Evolutionary conservation across 441 rosid genomes (phyloP).

Genomic region (Arabidopsis hybrid): DNA sequence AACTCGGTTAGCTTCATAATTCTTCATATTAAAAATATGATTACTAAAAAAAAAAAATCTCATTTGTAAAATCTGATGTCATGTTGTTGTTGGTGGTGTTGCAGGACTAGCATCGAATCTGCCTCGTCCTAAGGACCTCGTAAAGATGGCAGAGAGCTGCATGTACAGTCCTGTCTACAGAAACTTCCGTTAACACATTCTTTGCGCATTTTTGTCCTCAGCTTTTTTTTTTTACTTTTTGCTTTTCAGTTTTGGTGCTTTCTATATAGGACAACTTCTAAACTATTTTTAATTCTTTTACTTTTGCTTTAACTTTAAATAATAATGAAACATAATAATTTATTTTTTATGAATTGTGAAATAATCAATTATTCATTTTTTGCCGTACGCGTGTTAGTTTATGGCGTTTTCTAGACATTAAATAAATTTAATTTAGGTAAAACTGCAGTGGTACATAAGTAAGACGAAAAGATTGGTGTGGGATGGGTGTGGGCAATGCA

Average conservation of each 20-base stretch:
- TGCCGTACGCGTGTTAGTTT: too few species aligned
- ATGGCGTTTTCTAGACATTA: too few species aligned
- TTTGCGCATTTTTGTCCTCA: conserved; percentile 18
- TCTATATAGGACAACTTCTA: conserved; percentile 10
- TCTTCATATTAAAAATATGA: neutral
- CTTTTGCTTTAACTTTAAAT: neutral
- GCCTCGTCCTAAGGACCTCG: conserved; percentile 84
- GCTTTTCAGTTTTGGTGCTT: conserved; percentile 26
- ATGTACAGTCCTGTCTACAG: conserved; percentile 90
- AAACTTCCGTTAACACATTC: conserved; percentile 59
- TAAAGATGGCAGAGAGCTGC: conserved; percentile 90
- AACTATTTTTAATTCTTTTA: neutral
- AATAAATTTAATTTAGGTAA: too few species aligned
- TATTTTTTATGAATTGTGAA: neutral
- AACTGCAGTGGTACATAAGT: too few species aligned
- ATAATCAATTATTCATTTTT: neutral
- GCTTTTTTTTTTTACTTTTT: neutral
- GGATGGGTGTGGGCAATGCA: too few species aligned
- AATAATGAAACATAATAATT: neutral
- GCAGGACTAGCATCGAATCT: conserved; percentile 88
- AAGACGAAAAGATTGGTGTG: too few species aligned
- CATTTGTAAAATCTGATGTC: conserved; percentile 5
- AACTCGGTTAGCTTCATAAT: conserved; percentile 65
- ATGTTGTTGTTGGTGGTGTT: conserved; percentile 14
- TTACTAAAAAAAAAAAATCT: too few species aligned